Conservation (phyloP, 495 filamentous ascomycete genomes). For the Hypoxylon intermedium region DNA sequence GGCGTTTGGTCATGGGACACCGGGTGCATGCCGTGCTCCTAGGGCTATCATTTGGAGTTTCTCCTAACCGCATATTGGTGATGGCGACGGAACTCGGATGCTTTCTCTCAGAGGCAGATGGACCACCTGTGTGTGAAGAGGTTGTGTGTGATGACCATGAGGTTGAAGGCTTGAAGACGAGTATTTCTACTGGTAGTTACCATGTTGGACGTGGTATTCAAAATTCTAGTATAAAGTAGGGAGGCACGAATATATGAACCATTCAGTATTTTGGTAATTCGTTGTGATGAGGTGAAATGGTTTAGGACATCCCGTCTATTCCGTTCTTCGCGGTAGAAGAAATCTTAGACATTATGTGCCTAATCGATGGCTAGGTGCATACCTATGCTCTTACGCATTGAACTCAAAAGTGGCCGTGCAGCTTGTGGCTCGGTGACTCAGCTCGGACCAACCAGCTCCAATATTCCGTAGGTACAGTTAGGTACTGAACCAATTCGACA, state of each 20-base stretch:
- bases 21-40: neutral
- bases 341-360: too few relatives aligned
- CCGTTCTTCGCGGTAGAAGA: too few relatives aligned
- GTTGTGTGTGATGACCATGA: neutral
- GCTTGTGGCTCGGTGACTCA: too few relatives aligned
- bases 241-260: neutral
- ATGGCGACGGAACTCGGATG: neutral
- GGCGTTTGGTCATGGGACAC: conserved; percentile 23
- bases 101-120: neutral
- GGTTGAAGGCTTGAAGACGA: too few relatives aligned
- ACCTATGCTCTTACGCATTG: too few relatives aligned
- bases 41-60: neutral
- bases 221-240: conserved; percentile 2
- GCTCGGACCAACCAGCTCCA: too few relatives aligned
- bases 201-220: neutral
- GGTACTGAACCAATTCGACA: too few relatives aligned
- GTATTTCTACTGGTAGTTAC: neutral
- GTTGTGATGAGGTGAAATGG: too few relatives aligned
- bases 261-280: too few relatives aligned
- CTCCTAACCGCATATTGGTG: neutral
- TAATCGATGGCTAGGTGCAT: too few relatives aligned
- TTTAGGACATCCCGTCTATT: too few relatives aligned
- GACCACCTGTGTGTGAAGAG: neutral
- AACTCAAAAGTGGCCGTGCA: too few relatives aligned
- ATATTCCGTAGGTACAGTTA: neutral